Percentiles rank a stretch among this genome's conserved stretches.
phyloP scores from a whole-genome alignment of 179 eudicot genomes.

The Actinidia arguta region DNA sequence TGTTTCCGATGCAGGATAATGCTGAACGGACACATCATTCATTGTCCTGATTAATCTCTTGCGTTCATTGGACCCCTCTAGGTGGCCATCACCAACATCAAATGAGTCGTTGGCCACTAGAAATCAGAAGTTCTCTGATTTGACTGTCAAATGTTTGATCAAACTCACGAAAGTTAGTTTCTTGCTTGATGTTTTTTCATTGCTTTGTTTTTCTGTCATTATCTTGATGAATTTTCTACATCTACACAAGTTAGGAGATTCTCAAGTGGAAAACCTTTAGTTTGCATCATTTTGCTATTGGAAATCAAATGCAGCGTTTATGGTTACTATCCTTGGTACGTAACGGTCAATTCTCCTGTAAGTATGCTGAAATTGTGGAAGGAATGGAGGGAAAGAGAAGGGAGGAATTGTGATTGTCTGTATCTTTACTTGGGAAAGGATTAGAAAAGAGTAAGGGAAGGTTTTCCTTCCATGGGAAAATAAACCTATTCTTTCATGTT shows the following conservation, averaged over 20 bases:
- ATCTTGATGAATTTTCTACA: not conserved
- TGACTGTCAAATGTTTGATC: conserved; percentile 95
- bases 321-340: not conserved
- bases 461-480: not conserved
- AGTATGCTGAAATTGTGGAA: not conserved
- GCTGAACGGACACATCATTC: conserved; percentile 95
- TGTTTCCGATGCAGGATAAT: conserved; percentile 68
- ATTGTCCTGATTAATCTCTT: conserved; percentile 88
- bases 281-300: not conserved
- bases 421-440: not conserved
- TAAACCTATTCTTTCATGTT: too few species aligned
- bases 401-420: too few species aligned
- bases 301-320: not conserved
- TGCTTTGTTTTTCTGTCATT: not conserved
- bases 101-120: conserved; percentile 72
- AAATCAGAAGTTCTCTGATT: conserved; percentile 95
- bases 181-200: not conserved
- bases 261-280: not conserved
- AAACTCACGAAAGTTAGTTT: conserved; percentile 86
- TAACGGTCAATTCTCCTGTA: not conserved
- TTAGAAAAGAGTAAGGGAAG: not conserved
- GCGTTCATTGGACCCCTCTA: conserved; percentile 81
- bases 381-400: not conserved
- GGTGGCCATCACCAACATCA: conserved; percentile 91
- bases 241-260: not conserved